Evolutionary conservation across 495 filamentous ascomycete species (phyloP), one percentile per base, ranked within the genome.

Genomic region (Penicillium desertorum): DNA sequence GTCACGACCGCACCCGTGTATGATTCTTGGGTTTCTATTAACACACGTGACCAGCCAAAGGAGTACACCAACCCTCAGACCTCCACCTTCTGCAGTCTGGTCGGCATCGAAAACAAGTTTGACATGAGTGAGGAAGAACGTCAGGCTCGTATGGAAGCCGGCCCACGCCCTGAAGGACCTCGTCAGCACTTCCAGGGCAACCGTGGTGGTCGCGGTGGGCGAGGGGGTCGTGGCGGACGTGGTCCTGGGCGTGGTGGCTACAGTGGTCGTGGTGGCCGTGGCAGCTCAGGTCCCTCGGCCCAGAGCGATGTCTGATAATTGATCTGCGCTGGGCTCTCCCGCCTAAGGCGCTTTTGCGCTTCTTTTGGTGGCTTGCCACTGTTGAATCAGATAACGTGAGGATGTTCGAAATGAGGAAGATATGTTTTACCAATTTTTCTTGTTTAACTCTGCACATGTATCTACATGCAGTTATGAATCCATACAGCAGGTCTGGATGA

Each of bases 51-150:
- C 10, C 79, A 82, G 65, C 90, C 92, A 2, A 65, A 69, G 0
- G 91, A 95, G 71, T 95, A 91, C 67, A 88, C 77, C 12, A 97
- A 92, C 66, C 83, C 86, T 5, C 92, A 97, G 71, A 97, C 90
- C 9, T 71, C 71, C 7, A 65, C 71, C 17, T 98, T 94, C 70
- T 97, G 94, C 67, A 76, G 84, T 51, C 67, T 96, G 54, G 45
- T 96, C 1, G 84, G 83, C 4, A 89, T 97, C 37, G 75, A 80
- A 29, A 92, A 98, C 71, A 78, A 83, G 41, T 96, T 96, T 75
- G 75, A 83, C 58, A 76, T 86, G 0, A 85, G 67, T 3, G 85
- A 89, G 8, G 88, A 88, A 60, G 89, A 92, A 62, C 81, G 82
- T 53, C 68, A 71, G 30, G 76, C 72, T 56, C 79, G 86, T 59